Percentiles rank a stretch among this genome's conserved stretches.
Conservation (phyloP, 108 stramenopile genomes). For the Pseudonitzschia delicatissima region DNA sequence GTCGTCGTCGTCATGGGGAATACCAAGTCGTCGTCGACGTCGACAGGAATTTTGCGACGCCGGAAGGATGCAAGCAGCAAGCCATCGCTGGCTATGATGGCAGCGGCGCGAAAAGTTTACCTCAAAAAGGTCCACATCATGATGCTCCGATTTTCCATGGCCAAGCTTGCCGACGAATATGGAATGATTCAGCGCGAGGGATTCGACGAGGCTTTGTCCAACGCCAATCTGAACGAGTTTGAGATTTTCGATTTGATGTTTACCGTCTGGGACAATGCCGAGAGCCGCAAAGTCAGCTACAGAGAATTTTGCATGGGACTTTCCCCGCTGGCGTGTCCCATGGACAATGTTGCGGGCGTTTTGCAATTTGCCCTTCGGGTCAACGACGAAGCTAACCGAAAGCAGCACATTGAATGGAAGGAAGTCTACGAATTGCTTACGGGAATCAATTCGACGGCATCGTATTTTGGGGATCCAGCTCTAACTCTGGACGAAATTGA, state of each 20-base stretch:
- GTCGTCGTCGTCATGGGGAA: constrained; percentile 11
- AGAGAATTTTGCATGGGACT: constrained; percentile 51
- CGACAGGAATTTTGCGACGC: not conserved
- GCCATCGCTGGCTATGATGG: constrained; percentile 28
- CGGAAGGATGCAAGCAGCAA: not conserved
- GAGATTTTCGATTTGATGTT: constrained; percentile 55
- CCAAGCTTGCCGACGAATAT: constrained; percentile 1
- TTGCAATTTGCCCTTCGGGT: constrained; percentile 44
- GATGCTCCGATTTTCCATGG: constrained; percentile 11
- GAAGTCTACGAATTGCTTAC: constrained; percentile 23
- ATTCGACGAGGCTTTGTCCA: constrained; percentile 27
- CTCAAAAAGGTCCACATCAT: constrained; percentile 14
- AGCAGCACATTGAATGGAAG: constrained; percentile 11
- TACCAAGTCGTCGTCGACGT: not conserved
- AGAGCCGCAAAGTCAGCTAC: constrained; percentile 26
- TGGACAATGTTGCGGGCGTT: constrained; percentile 32
- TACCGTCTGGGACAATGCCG: constrained; percentile 60
- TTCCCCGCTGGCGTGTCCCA: constrained; percentile 49
- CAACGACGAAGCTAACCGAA: constrained; percentile 28
- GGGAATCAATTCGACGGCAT: constrained; percentile 48
- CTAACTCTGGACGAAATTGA: constrained; percentile 37
- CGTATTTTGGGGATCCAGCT: constrained; percentile 55
- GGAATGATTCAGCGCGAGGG: constrained; percentile 23
- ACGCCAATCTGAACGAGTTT: constrained; percentile 18
- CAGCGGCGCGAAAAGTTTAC: constrained; percentile 13